Base-by-base conservation (phyloP, 2,329 filamentous ascomycete genomes). In the Annulohypoxylon truncatum region DNA sequence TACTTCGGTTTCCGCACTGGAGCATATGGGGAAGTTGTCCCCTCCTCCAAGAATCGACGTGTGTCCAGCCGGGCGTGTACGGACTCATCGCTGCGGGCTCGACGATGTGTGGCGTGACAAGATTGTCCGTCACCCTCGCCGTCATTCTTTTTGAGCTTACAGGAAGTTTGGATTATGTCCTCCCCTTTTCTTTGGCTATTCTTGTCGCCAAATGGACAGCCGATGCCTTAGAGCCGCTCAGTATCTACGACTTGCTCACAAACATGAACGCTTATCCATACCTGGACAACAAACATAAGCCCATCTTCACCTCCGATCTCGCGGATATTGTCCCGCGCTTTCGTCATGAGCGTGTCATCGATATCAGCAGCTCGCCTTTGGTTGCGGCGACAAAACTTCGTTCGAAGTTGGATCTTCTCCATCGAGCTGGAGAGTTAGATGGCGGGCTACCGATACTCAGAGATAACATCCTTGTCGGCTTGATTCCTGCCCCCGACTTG, bases 191-290 rank as follows among this genome's bases (percentile, higher is more conserved):
- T 0, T 82, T 99, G 7, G 91, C 93, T 0, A 93, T 99, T 31
- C 84, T 98, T 3, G 94, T 97, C 26, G 90, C 95, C n/a, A 99
- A 99, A 81, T 99, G 96, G 96, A 97, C 94, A 0, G 94, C 96
- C 0, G 96, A 98, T 79, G 94, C 94, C 2, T 88, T 99, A 54
- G 96, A 99, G 78, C 96, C 95, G 13, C 85, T 93, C 56, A 97
- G 93, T 78, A 97, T 99, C 67, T 98, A 97, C 77, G 96, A 98
- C 76, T 87, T 98, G 9, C 84, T 98, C 15, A 98, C 94, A 0
- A 94, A 96, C 76, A 95, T 99, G 91, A 98, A 99, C 79, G 92
- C 93, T 2, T 99, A 98, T 71, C 96, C 96, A 0, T 97, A 96
- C 81, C 86, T 99, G n/a, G 94, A 97, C 79, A 97, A 96, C 80